A percentile compares a stretch with the other conserved stretches of the same genome.
These are phyloP conservation scores for Fusarium virguliforme DNA, from an alignment of 2,329 filamentous ascomycete species.

Conservation along the genomic window DNA sequence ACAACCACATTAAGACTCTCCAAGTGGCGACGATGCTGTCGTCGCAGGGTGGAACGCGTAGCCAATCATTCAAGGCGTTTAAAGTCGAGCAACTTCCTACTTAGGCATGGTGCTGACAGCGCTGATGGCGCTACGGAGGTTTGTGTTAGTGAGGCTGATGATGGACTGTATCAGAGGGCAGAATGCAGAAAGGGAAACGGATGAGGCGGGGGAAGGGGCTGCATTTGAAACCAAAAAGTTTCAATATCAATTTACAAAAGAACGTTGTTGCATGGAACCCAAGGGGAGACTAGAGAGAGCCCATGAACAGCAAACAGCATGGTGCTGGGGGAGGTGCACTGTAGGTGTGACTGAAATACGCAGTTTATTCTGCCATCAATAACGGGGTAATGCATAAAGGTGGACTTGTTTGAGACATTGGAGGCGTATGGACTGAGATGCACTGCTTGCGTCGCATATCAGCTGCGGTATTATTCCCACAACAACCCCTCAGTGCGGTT, in stretches of 20 bases:
- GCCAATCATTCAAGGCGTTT: neutral
- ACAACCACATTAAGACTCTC: neutral
- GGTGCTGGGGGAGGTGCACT: neutral
- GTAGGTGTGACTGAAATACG: neutral
- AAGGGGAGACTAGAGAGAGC: neutral
- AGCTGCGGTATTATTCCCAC: neutral
- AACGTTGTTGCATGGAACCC: neutral
- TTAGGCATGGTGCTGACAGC: neutral
- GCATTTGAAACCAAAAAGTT: too few relatives aligned
- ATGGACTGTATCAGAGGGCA: neutral
- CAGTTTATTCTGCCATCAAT: neutral
- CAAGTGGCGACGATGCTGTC: neutral
- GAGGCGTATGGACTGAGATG: neutral
- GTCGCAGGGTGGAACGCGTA: neutral
- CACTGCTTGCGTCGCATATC: neutral
- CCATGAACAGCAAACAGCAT: neutral
- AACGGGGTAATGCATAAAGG: neutral
- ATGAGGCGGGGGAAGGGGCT: too few relatives aligned
- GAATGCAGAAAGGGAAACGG: too few relatives aligned
- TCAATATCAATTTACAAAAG: too few relatives aligned
- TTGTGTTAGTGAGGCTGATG: neutral
- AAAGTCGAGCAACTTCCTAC: constrained; percentile 4
- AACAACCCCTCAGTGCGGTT: neutral
- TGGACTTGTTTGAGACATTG: neutral
- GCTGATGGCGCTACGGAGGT: neutral